phyloP scores from a whole-genome alignment of 2,329 filamentous ascomycete genomes.

The Leptodontidium sp. region DNA sequence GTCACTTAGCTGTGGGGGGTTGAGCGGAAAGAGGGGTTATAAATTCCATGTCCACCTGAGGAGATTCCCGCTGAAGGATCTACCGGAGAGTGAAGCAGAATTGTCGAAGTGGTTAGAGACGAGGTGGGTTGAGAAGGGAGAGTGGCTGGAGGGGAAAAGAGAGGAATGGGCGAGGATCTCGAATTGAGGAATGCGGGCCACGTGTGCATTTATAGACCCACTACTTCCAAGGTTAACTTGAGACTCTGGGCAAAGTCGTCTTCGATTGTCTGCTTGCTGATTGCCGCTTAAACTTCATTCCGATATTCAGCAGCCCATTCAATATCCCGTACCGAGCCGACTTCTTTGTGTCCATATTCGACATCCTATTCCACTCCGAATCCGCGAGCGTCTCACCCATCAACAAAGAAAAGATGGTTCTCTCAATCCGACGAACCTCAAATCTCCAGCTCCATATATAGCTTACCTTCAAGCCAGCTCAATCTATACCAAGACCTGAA shows the following conservation, averaged over 20 bases:
- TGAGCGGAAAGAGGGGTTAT: conserved; percentile 53
- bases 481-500: background rate
- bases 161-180: conserved; percentile 50
- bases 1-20: conserved; percentile 52
- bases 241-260: background rate
- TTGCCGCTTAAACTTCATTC: background rate
- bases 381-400: conserved; percentile 9
- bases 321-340: background rate
- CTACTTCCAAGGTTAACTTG: too few species aligned
- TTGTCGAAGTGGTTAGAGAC: conserved; percentile 61
- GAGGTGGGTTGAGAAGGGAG: conserved; percentile 61
- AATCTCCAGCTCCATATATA: background rate
- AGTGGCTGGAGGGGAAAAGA: conserved; percentile 57
- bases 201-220: too few species aligned
- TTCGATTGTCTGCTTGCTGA: background rate
- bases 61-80: conserved; percentile 56
- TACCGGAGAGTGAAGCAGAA: conserved; percentile 57
- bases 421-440: background rate
- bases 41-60: conserved; percentile 60
- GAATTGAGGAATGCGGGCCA: background rate
- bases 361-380: conserved; percentile 9
- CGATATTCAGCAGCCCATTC: background rate
- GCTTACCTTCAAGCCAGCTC: background rate
- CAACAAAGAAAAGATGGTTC: conserved; percentile 11
- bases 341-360: conserved; percentile 9